Conservation (phyloP, 2,329 filamentous ascomycete species). For the Mollisiaceae sp. region DNA sequence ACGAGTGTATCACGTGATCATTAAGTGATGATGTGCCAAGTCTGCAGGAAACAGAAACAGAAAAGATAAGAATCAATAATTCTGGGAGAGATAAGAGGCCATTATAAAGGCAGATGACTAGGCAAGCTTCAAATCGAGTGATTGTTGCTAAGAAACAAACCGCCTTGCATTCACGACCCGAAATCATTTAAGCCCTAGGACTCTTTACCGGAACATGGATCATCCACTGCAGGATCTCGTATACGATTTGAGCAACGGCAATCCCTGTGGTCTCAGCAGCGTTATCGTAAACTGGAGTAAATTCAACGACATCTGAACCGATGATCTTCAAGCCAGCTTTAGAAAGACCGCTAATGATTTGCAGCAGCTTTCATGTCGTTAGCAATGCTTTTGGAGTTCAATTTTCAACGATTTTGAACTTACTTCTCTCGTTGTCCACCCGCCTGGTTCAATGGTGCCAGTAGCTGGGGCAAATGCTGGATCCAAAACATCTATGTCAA, state of each 20-base stretch:
- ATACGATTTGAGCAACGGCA: conserved; percentile 37
- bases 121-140: not conserved
- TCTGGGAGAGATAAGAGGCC: too few species aligned
- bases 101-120: not conserved
- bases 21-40: too few species aligned
- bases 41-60: too few species aligned
- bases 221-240: conserved; percentile 43
- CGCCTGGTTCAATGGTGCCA: conserved; percentile 42
- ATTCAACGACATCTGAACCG: conserved; percentile 43
- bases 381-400: not conserved
- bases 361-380: conserved; percentile 31
- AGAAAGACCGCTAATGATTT: conserved; percentile 39
- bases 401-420: not conserved
- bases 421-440: conserved; percentile 43
- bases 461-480: conserved; percentile 42
- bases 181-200: conserved; percentile 16
- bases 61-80: too few species aligned
- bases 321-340: conserved; percentile 41
- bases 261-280: conserved; percentile 41
- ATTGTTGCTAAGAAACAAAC: not conserved
- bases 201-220: conserved; percentile 36
- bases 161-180: not conserved
- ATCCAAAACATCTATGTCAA: conserved; percentile 42
- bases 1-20: not conserved
- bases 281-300: conserved; percentile 41